Percentiles rank a stretch among this genome's conserved stretches.
These are phyloP conservation scores for Solanum lycopersicoides DNA, from an alignment of 257 asterid genomes.

Conservation along the genomic window DNA sequence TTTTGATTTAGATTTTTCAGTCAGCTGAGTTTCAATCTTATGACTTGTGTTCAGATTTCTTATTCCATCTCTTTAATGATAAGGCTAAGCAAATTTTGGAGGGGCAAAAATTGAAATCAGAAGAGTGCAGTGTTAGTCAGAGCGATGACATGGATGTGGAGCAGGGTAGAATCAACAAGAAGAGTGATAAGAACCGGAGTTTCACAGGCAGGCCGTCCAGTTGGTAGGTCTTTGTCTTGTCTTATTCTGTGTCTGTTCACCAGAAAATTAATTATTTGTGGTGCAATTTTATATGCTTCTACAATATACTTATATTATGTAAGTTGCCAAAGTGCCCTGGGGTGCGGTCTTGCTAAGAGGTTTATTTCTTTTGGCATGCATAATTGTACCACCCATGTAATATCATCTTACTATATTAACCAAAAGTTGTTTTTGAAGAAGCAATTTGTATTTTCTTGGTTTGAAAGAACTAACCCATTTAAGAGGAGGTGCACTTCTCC, in stretches of 20 bases:
- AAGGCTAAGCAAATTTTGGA: conserved; percentile 24
- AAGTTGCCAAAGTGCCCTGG: background rate
- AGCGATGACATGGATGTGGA: conserved; percentile 44
- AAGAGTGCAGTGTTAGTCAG: conserved; percentile 11
- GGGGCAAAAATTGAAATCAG: conserved; percentile 16
- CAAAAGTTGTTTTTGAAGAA: background rate
- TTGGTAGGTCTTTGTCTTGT: conserved; percentile 34
- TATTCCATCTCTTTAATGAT: background rate
- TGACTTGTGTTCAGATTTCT: background rate
- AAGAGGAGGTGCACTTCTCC: background rate
- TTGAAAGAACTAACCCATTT: background rate
- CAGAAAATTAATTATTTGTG: background rate
- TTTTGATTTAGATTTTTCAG: background rate
- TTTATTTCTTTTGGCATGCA: background rate
- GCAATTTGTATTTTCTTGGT: background rate
- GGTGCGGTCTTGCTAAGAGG: background rate
- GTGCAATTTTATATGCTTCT: background rate
- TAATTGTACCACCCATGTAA: background rate
- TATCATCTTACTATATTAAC: background rate
- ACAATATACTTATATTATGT: background rate
- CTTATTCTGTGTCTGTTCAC: background rate
- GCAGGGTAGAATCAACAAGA: conserved; percentile 30
- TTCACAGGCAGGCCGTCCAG: conserved; percentile 59
- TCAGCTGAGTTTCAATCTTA: background rate
- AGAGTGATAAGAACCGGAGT: conserved; percentile 22